Percentiles rank a stretch among this genome's conserved stretches.
phyloP scores from a whole-genome alignment of 2,329 filamentous ascomycete genomes.

The Arthrinium phaeospermum region DNA sequence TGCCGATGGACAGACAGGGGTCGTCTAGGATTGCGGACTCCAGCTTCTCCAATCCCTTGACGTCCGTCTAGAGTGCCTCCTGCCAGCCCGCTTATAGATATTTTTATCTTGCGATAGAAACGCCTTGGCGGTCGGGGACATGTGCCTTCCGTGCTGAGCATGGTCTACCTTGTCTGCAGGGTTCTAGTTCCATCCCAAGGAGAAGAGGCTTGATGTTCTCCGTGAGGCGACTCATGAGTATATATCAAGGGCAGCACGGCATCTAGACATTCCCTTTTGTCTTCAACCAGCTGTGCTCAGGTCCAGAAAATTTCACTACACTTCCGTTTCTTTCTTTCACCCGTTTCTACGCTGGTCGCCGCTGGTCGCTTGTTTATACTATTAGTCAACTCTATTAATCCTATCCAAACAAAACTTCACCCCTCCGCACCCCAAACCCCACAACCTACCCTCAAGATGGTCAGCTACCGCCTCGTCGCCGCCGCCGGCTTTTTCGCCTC shows the following conservation, averaged over 20 bases:
- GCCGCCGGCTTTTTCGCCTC: conserved; percentile 44
- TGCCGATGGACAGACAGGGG: background rate
- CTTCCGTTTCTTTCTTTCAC: conserved; percentile 30
- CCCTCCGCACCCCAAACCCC: background rate
- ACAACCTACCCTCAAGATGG: conserved; percentile 35
- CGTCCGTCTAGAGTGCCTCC: background rate
- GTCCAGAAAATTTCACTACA: conserved; percentile 30
- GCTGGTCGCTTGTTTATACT: conserved; percentile 42
- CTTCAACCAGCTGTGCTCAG: conserved; percentile 43
- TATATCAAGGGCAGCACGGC: conserved; percentile 39
- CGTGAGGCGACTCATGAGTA: conserved; percentile 21
- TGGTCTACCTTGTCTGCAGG: conserved; percentile 10
- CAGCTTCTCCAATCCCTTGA: conserved; percentile 7
- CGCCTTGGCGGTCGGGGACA: conserved; percentile 33
- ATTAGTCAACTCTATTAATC: conserved; percentile 29
- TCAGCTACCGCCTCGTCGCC: conserved; percentile 42
- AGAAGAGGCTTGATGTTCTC: conserved; percentile 21
- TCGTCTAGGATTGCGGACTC: background rate
- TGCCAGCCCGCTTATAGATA: conserved; percentile 27
- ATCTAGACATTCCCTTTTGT: conserved; percentile 19
- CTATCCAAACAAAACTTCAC: conserved; percentile 11
- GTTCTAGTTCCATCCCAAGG: conserved; percentile 29
- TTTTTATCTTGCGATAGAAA: conserved; percentile 32
- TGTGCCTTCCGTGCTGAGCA: conserved; percentile 13
- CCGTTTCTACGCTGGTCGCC: conserved; percentile 42